Evolutionary conservation across 257 asterid species (phyloP).

Genomic region (Plantago major): DNA sequence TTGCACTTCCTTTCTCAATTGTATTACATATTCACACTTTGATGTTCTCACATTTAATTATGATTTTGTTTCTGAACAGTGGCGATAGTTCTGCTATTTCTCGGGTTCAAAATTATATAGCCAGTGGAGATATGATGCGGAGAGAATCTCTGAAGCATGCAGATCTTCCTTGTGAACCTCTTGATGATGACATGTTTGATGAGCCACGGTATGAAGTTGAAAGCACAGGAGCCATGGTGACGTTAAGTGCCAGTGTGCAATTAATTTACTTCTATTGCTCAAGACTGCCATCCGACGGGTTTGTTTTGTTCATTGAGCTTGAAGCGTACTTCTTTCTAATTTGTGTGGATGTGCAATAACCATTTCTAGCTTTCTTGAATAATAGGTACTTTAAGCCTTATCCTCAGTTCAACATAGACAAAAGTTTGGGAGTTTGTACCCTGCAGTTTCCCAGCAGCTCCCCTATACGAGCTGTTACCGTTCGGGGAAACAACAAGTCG

Average conservation of each 20-base stretch:
- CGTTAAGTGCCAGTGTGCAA: slow-evolving; percentile 56
- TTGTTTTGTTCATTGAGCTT: slow-evolving; percentile 17
- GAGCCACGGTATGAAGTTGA: slow-evolving; percentile 56
- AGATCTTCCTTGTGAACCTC: slow-evolving; percentile 57
- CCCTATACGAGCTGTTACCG: slow-evolving; percentile 43
- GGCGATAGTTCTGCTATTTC: slow-evolving; percentile 41
- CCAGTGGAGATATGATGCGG: slow-evolving; percentile 66
- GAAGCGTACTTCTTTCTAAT: background rate
- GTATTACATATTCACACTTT: too few relatives aligned
- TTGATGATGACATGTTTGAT: slow-evolving; percentile 29
- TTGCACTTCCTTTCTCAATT: background rate
- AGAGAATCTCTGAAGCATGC: slow-evolving; percentile 55
- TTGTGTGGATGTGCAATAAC: too few relatives aligned
- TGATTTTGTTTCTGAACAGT: slow-evolving; percentile 24
- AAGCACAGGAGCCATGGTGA: slow-evolving; percentile 57
- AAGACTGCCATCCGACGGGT: slow-evolving; percentile 82
- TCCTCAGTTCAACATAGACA: slow-evolving; percentile 50
- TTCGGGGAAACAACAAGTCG: slow-evolving; percentile 33
- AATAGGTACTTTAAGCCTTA: slow-evolving; percentile 69
- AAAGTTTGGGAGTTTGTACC: slow-evolving; percentile 42
- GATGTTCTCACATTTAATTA: background rate
- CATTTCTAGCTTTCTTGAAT: slow-evolving; percentile 12
- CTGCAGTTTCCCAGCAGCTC: slow-evolving; percentile 64
- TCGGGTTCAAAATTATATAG: slow-evolving; percentile 44
- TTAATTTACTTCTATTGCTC: slow-evolving; percentile 75